Base-by-base conservation (phyloP, 2,329 filamentous ascomycete genomes). In the Epichloe sp. region DNA sequence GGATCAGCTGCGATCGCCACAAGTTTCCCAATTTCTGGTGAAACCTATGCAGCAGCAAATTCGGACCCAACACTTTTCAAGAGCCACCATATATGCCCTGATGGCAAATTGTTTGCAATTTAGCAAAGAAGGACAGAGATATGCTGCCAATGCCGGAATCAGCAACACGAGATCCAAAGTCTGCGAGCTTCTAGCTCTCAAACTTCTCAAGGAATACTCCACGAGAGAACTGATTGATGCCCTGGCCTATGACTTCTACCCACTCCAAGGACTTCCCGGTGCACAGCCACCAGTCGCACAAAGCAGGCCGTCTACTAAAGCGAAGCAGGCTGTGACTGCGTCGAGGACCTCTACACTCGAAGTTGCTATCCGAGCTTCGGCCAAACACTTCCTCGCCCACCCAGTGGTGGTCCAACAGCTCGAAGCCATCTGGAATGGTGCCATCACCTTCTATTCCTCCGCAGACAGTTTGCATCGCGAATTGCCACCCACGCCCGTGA, bases 341-440 rank as follows among this genome's bases (percentile, higher is more conserved):
- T 85, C 86, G 31, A 80, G 91, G 53, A 90, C 91, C 15, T 96
- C 90, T 8, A 90, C 90, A 7, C 78, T 96, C 35, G 91, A 96
- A 69, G 83, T 97, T 52, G 90, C 91, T 54, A 96, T 97, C 60
- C 82, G 88, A 58, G 88, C 90, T 19, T 90, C 90, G 55, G 87
- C 91, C 21, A 96, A 97, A 69, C 85, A 88, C 58, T 95, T 96
- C 59, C 74, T 97, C 5, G 86, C 91, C 8, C 90, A 96, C 62
- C 90, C 91, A 0, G 74, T 96, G 3, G 89, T 96, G 0, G 85
- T 96, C 8, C 88, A 94, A 65, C 90, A 96, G 63, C 75, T 97
- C n/a, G 89, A 96, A 66, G 90, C 89, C 44, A 95, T 97, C 55
- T 97, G 91, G 91, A 91, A 88, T 19, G 91, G 91, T 31, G 91